A percentile compares a stretch with the other conserved stretches of the same genome.
phyloP scores from a whole-genome alignment of 352 stramenopile genomes.

The Globisporangium echinulatum region DNA sequence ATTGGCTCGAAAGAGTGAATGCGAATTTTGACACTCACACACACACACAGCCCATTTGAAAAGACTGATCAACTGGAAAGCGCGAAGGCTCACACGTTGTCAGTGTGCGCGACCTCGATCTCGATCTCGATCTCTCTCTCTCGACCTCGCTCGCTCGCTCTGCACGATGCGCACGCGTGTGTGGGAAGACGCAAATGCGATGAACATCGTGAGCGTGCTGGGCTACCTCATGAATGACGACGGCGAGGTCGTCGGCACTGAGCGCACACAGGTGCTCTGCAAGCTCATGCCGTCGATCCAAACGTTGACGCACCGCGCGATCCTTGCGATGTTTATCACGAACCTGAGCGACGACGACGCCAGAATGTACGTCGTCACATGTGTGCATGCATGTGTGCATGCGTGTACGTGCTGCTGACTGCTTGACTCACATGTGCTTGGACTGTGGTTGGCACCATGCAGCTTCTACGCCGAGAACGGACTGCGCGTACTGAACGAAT shows the following conservation, averaged over 20 bases:
- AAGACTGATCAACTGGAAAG: background rate
- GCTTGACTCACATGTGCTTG: no score
- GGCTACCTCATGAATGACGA: conserved; percentile 81
- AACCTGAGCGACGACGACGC: conserved; percentile 64
- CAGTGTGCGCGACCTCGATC: background rate
- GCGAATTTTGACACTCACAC: no score
- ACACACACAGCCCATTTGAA: background rate
- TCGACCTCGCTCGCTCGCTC: background rate
- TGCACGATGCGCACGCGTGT: conserved; percentile 55
- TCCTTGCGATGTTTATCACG: conserved; percentile 66
- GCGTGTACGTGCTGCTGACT: background rate
- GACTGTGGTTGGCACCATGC: background rate
- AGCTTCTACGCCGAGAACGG: conserved; percentile 72
- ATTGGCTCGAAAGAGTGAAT: background rate
- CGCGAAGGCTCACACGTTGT: background rate
- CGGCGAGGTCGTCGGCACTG: conserved; percentile 58
- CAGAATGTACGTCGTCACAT: conserved; percentile 35
- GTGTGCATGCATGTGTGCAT: background rate
- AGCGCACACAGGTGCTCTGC: conserved; percentile 72
- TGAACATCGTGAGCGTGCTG: conserved; percentile 77
- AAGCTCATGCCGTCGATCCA: conserved; percentile 83
- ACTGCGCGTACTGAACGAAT: conserved; percentile 70
- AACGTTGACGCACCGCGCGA: conserved; percentile 68
- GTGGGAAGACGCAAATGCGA: conserved; percentile 70
- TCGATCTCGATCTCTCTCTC: background rate